These are phyloP conservation scores for Beauveria sp. DNA, from an alignment of 2,329 filamentous ascomycete genomes.

Conservation along the genomic window DNA sequence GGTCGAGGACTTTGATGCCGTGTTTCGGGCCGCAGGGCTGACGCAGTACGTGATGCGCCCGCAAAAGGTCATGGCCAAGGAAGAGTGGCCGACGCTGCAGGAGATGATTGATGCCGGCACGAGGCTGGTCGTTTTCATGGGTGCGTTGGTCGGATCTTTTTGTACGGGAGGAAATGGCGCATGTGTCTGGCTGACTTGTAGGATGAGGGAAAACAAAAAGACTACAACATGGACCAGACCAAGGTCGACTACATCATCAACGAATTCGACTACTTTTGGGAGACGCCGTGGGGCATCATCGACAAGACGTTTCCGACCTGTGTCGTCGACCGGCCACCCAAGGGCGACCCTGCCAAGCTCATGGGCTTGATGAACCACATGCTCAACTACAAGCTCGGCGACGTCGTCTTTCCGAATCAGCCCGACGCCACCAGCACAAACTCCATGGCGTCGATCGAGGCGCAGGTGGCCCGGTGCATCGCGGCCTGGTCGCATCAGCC, in stretches of 20 bases:
- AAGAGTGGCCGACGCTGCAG: constrained; percentile 63
- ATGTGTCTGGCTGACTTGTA: not conserved
- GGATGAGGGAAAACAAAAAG: constrained; percentile 30
- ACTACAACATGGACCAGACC: constrained; percentile 46
- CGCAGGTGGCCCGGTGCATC: constrained; percentile 22
- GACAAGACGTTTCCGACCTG: constrained; percentile 55
- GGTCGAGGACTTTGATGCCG: constrained; percentile 44
- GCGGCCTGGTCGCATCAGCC: constrained; percentile 19
- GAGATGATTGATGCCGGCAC: constrained; percentile 54
- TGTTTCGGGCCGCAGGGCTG: constrained; percentile 49
- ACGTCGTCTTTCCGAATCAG: constrained; percentile 29
- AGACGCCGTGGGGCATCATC: constrained; percentile 62
- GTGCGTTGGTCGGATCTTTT: constrained; percentile 25
- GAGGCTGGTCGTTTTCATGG: constrained; percentile 64
- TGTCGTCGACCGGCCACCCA: constrained; percentile 52
- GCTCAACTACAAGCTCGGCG: constrained; percentile 17
- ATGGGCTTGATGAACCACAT: constrained; percentile 39
- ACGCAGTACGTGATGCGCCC: constrained; percentile 50
- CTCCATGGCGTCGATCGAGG: constrained; percentile 22
- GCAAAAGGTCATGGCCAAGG: constrained; percentile 25
- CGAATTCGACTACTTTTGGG: constrained; percentile 61
- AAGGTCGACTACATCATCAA: constrained; percentile 55
- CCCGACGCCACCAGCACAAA: constrained; percentile 25
- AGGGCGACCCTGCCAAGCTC: constrained; percentile 28
- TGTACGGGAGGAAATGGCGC: not conserved